Evolutionary conservation across 495 filamentous ascomycete species (phyloP).

Genomic region (Penicillium cosmopolitanum): DNA sequence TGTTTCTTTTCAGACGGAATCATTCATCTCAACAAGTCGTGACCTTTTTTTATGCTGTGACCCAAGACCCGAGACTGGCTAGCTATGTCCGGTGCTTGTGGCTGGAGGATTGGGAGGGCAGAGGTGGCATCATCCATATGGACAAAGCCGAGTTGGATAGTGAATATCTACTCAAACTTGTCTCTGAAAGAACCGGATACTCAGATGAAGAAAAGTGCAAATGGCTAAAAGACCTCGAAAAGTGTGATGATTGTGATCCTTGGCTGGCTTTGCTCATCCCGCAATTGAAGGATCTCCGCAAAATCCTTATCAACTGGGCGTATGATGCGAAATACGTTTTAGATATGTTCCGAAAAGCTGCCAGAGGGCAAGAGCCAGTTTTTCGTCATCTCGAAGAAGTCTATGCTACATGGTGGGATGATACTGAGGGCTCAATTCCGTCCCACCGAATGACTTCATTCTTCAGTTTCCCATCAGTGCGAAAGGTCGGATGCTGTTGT

Average conservation of each 20-base stretch:
- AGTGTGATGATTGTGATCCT: background rate
- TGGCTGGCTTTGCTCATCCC: background rate
- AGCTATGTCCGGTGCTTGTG: background rate
- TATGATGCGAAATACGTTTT: background rate
- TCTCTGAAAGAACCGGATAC: slow-evolving; percentile 1
- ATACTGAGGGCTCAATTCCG: background rate
- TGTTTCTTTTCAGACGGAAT: background rate
- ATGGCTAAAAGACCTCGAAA: background rate
- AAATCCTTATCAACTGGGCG: background rate
- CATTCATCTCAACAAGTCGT: background rate
- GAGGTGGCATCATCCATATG: background rate
- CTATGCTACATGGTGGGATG: background rate
- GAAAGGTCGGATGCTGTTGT: background rate
- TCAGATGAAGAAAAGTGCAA: background rate
- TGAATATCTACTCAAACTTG: background rate
- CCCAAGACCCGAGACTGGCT: background rate
- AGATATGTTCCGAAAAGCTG: background rate
- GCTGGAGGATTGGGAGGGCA: background rate
- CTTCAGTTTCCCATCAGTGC: background rate
- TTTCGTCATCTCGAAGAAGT: background rate
- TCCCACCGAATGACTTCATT: background rate
- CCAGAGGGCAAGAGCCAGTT: background rate
- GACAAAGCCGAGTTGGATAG: too few relatives aligned
- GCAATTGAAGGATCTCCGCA: background rate
- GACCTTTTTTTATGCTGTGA: background rate